These are phyloP conservation scores for Raffaelea arxii DNA, from an alignment of 2,329 filamentous ascomycete genomes.

Conservation along the genomic window DNA sequence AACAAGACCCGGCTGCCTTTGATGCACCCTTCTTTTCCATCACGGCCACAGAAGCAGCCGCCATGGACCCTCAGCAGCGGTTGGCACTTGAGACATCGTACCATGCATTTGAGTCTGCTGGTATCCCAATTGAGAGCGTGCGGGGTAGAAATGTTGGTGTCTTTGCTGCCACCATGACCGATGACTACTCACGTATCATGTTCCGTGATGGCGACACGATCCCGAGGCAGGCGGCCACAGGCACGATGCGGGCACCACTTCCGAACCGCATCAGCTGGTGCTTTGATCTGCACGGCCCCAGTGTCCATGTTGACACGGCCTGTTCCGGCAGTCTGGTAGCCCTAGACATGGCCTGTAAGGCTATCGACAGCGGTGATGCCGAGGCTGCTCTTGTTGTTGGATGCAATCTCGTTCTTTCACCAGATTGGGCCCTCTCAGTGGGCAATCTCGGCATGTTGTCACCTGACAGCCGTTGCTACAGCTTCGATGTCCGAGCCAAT, in stretches of 20 bases:
- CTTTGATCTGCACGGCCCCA: slow-evolving; percentile 23
- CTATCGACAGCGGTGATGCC: slow-evolving; percentile 13
- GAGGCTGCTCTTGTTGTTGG: background rate
- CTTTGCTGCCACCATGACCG: background rate
- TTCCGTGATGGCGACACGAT: background rate
- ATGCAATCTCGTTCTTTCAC: background rate
- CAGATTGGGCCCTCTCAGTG: background rate
- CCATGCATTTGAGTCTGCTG: background rate
- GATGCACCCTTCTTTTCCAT: background rate
- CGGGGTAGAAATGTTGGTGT: background rate
- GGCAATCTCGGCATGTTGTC: slow-evolving; percentile 10
- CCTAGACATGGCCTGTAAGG: slow-evolving; percentile 18
- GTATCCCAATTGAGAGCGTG: background rate
- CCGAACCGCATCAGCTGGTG: slow-evolving; percentile 23
- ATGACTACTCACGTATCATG: background rate
- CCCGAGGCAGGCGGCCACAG: slow-evolving; percentile 10
- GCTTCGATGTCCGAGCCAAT: slow-evolving; percentile 29
- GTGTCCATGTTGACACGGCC: slow-evolving; percentile 25
- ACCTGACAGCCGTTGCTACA: slow-evolving; percentile 15
- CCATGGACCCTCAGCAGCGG: background rate
- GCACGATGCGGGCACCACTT: slow-evolving; percentile 17
- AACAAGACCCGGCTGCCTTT: background rate
- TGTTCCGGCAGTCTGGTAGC: slow-evolving; percentile 23
- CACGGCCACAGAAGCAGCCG: background rate
- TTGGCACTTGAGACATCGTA: background rate